These are phyloP conservation scores for Hanseniaspora taiwanica DNA, from an alignment of 805 yeast species.

Conservation along the genomic window DNA sequence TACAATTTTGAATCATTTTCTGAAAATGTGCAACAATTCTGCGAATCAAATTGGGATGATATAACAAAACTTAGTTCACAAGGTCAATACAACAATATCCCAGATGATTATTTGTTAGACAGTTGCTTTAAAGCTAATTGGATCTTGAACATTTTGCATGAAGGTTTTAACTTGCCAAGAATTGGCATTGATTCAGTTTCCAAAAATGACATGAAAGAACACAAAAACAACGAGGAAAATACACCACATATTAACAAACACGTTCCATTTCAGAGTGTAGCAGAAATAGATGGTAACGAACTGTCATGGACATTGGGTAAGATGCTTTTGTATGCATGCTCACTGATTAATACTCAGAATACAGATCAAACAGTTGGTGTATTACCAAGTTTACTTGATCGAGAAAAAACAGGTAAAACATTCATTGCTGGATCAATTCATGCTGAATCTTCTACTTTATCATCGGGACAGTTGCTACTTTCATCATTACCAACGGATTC, in stretches of 20 bases:
- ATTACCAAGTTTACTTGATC: conserved; percentile 14
- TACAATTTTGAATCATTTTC: conserved; percentile 65
- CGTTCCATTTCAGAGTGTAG: conserved; percentile 72
- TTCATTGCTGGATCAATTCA: conserved; percentile 16
- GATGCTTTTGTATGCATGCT: conserved; percentile 69
- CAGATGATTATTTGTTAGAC: conserved; percentile 43
- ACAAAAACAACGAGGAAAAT: conserved; percentile 15
- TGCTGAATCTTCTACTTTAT: neutral
- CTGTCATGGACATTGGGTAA: conserved; percentile 93
- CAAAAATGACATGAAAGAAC: conserved; percentile 6
- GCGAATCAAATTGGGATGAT: conserved; percentile 63
- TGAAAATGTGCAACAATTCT: conserved; percentile 52
- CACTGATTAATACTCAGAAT: conserved; percentile 32
- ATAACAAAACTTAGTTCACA: conserved; percentile 33
- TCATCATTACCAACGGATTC: conserved; percentile 1
- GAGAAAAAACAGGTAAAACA: conserved; percentile 11
- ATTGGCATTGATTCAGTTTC: conserved; percentile 34
- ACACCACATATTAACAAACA: too few species aligned
- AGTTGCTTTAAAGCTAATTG: conserved; percentile 94
- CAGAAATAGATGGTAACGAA: conserved; percentile 69
- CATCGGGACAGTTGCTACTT: conserved; percentile 1
- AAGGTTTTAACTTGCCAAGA: conserved; percentile 82
- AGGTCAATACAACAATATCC: conserved; percentile 47
- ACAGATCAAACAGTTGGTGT: conserved; percentile 14
- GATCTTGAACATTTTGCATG: conserved; percentile 81